Percentiles rank a stretch among this genome's conserved stretches.
These are phyloP conservation scores for Salix purpurea DNA, from an alignment of 345 rosid species.

Conservation along the genomic window DNA sequence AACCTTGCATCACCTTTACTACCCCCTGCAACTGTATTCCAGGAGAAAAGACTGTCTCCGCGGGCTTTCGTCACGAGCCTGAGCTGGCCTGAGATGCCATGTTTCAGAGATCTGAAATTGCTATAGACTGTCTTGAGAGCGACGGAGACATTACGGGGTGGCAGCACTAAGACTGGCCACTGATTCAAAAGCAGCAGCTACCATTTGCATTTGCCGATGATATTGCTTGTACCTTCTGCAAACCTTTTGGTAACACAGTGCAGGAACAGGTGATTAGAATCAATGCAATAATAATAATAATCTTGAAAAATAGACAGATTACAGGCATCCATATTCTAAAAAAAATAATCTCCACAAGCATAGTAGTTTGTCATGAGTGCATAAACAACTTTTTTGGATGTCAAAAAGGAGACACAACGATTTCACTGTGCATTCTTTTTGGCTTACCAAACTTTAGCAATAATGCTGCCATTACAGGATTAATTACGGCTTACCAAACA, in stretches of 20 bases:
- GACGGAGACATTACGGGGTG: conserved; percentile 47
- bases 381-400: neutral
- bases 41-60: conserved; percentile 33
- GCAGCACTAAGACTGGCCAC: conserved; percentile 59
- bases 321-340: neutral
- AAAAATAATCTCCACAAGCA: neutral
- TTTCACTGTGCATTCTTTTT: neutral
- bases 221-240: conserved; percentile 50
- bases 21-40: conserved; percentile 22
- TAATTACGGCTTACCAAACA: neutral
- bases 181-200: conserved; percentile 62
- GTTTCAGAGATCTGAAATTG: conserved; percentile 46
- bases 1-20: conserved; percentile 22
- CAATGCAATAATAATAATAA: neutral
- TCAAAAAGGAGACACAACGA: conserved; percentile 2
- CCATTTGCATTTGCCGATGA: conserved; percentile 65
- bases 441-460: neutral
- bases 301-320: neutral
- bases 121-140: conserved; percentile 44
- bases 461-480: neutral
- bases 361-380: neutral
- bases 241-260: conserved; percentile 34
- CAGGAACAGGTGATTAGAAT: neutral
- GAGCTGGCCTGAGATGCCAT: conserved; percentile 43
- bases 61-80: conserved; percentile 25